A percentile compares a stretch with the other conserved stretches of the same genome.
Conservation (phyloP, 78 protist species). For the Dictyostelium citrinum region DNA sequence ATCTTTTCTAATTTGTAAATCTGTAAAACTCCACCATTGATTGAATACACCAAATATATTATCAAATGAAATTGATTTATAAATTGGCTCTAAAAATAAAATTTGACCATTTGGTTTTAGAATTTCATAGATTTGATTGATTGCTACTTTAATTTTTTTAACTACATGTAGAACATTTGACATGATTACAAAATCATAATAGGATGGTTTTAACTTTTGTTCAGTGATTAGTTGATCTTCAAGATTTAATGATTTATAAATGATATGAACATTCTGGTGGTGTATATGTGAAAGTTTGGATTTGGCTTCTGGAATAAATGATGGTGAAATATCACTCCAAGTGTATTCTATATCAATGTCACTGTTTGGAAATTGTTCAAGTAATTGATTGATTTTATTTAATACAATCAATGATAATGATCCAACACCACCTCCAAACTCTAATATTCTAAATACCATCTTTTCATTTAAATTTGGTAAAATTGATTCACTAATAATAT, state of each 20-base stretch:
- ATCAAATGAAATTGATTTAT: neutral
- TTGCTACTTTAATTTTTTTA: neutral
- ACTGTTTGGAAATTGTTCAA: neutral
- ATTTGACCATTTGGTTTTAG: conserved; percentile 14
- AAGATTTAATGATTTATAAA: neutral
- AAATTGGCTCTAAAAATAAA: neutral
- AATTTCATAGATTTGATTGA: neutral
- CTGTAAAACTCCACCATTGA: conserved; percentile 14
- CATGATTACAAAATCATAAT: conserved; percentile 23
- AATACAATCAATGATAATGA: neutral
- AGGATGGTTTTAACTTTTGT: conserved; percentile 4
- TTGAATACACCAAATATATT: conserved; percentile 39
- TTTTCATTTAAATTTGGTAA: neutral
- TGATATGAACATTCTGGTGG: neutral
- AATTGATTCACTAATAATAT: neutral
- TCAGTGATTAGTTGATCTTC: neutral
- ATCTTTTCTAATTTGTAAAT: neutral
- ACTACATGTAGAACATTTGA: conserved; percentile 31
- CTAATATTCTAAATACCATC: conserved; percentile 1
- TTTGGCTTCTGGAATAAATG: neutral
- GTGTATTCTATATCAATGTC: neutral
- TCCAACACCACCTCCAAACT: conserved; percentile 2
- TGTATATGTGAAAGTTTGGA: neutral
- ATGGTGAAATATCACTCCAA: neutral
- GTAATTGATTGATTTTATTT: neutral